Evolutionary conservation across 495 filamentous ascomycete genomes (phyloP), one percentile per base, ranked within the genome.

Genomic region (Talaromyces nanjingensis): DNA sequence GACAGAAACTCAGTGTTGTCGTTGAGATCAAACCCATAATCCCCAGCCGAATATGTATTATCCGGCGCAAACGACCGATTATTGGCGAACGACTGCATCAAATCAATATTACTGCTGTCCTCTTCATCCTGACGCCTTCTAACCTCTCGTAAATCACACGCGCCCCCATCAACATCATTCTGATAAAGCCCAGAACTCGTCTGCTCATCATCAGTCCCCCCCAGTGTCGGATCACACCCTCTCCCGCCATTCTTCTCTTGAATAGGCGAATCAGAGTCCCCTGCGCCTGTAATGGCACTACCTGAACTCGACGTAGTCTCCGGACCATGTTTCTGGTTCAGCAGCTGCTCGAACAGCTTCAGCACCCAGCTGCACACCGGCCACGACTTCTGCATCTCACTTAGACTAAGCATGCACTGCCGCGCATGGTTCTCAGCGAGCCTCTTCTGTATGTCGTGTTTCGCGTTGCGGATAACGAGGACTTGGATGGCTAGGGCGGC

Each of bases 351-450:
- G 27, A 59, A 59, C 7, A 59, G 55, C 6, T 59, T 59, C 55
- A 59, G 27, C 24, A 69, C 66, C 67, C 67, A 69, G 39, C 57
- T 65, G 52, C 57, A 59, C 49, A 69, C 67, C 1, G 67, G 67
- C 67, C 67, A 69, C 3, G 67, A 64, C 20, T 68, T 68, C 31
- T 62, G 62, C 42, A 69, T 39, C 52, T 53, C 64, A 49, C 67
- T 66, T 24, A 69, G 27, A 9, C 64, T 63, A 16, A 69, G 42
- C 64, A 69, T 66, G 58, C 67, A 69, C 45, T 66, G 67, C 18
- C 64, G 64, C 18, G 67, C 60, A 59, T 66, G 64, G 62, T 69
- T 69, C 47, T 69, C 64, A 34, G 67, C 67, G n/a, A 69, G 62
- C 52, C 64, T 33, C 55, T 33, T 29, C 27, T 59, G 55, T 6